Base-by-base conservation (phyloP, 768 basidiomycete species). In the Brasilioporus rufonigricans region DNA sequence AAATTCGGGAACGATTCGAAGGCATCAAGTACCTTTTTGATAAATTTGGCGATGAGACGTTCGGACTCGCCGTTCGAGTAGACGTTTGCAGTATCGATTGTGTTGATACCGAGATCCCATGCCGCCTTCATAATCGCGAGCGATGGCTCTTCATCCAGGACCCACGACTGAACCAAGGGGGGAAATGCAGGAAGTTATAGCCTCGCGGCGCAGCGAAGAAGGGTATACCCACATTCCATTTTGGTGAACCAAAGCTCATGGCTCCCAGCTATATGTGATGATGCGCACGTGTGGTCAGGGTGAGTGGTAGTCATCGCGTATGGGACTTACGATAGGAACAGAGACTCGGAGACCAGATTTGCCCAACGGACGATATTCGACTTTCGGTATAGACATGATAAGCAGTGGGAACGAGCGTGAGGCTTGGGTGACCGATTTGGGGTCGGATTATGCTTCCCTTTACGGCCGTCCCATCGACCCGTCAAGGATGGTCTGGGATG, bases 31-130 rank as follows among this genome's bases (percentile, higher is more conserved):
- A 72, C 74, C 57, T 72, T 60, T 59, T 74, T 67, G 36, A 78
- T 60, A 26, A 73, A 76, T 51, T 71, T 69, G 7, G 64, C 74
- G 12, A 75, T 50, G 39, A 78, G 54, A 19, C 63, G 57, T 76
- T 75, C n/a, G 0, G 73, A 75, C 41, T 67, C 66, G 19, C 71
- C 71, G 33, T 66, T 64, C n/a, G 64, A 66, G 38, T 74, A 74
- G 2, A 70, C 19, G 45, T 76, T 72, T 21, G 75, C 71, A 1
- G 73, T 74, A 44, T 77, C 75, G 36, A 71, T 66, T 5, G 71
- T 75, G 50, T 67, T 75, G 58, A 77, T 67, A 10, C 76, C 77
- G 24, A 66, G 57, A 29, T 74, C 72, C 65, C 66, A 77, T 7
- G 77, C 77, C 5, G 66, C 63, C 54, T 75, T 73, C 46, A 79